Percentiles rank a stretch among this genome's conserved stretches.
These are phyloP conservation scores for Rhizopogon roseolus DNA, from an alignment of 768 basidiomycete genomes.

Conservation along the genomic window DNA sequence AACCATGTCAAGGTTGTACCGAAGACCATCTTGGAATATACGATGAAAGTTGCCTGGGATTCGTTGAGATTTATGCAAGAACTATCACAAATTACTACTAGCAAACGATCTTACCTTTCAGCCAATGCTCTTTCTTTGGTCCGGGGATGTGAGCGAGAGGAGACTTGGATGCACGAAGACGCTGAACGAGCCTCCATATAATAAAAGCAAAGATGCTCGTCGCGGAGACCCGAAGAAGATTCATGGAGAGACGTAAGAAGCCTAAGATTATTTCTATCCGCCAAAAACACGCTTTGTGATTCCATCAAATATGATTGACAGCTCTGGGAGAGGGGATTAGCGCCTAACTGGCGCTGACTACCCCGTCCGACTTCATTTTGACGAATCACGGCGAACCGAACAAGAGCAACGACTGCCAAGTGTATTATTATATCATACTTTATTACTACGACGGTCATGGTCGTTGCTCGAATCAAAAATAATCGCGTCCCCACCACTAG, in stretches of 20 bases:
- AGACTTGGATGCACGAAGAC: constrained; percentile 2
- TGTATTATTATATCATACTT: no score
- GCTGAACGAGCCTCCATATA: constrained; percentile 14
- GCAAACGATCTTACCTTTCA: constrained; percentile 19
- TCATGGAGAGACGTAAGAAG: not conserved
- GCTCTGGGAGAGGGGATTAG: not conserved
- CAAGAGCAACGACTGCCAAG: no score
- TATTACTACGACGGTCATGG: no score
- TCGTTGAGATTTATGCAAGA: not conserved
- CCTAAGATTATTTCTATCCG: no score
- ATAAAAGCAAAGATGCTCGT: constrained; percentile 7
- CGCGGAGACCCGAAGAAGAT: constrained; percentile 3
- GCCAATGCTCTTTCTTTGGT: constrained; percentile 30
- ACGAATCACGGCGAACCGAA: no score
- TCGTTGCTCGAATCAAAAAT: no score
- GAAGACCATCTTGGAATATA: constrained; percentile 27
- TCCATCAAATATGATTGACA: not conserved
- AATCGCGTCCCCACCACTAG: no score
- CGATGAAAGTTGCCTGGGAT: constrained; percentile 26
- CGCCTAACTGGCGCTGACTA: no score
- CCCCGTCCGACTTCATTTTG: no score
- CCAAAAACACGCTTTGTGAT: not conserved
- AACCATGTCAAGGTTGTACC: constrained; percentile 25
- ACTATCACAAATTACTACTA: no score
- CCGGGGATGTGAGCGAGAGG: constrained; percentile 22